Percentiles rank a stretch among this genome's conserved stretches.
Evolutionary conservation across 441 rosid species (phyloP).

Genomic region (Euphorbia schlechtendalii): DNA sequence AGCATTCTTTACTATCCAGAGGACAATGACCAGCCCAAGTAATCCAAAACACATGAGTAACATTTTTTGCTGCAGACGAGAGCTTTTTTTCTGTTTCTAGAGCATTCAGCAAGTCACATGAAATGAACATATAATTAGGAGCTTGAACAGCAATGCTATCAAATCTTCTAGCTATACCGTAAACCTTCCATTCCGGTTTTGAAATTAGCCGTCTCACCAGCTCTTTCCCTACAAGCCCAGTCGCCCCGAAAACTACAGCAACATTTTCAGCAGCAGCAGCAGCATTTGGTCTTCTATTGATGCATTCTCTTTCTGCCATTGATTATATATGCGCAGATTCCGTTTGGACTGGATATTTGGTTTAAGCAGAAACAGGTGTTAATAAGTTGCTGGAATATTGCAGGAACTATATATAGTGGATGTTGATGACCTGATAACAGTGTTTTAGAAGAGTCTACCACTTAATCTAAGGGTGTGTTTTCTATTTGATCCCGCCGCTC

Average conservation of each 20-base stretch:
- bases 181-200: constrained; percentile 48
- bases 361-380: neutral
- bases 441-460: constrained; percentile 3
- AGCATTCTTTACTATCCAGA: constrained; percentile 48
- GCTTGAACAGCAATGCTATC: constrained; percentile 31
- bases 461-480: no score
- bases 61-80: constrained; percentile 28
- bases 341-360: no score
- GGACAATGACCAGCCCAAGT: constrained; percentile 70
- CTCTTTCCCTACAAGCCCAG: constrained; percentile 60
- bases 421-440: constrained; percentile 5
- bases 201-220: constrained; percentile 34
- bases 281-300: neutral
- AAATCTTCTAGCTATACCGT: constrained; percentile 48
- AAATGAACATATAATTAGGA: constrained; percentile 51
- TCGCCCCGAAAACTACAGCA: constrained; percentile 51
- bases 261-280: constrained; percentile 20
- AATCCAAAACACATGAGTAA: constrained; percentile 77
- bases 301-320: constrained; percentile 24
- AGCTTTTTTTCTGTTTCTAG: constrained; percentile 43
- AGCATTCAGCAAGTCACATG: constrained; percentile 68
- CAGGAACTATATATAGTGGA: neutral
- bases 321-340: neutral
- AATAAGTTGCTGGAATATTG: neutral
- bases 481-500: no score